phyloP scores from a whole-genome alignment of 352 stramenopile genomes.

The Globisporangium carolinianum region DNA sequence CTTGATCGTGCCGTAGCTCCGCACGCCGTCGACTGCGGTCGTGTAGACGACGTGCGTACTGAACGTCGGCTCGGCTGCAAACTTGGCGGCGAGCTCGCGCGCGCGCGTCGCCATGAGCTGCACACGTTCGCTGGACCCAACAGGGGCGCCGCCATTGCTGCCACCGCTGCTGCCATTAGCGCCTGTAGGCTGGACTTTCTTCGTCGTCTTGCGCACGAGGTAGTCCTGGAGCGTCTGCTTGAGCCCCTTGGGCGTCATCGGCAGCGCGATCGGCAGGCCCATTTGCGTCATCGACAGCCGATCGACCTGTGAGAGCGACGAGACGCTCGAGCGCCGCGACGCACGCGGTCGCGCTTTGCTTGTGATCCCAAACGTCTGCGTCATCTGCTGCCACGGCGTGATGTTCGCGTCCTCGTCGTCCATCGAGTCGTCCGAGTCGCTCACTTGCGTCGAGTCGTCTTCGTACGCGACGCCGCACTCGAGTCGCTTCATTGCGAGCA shows the following conservation, averaged over 20 bases:
- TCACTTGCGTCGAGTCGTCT: constrained; percentile 79
- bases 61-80: constrained; percentile 7
- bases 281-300: constrained; percentile 45
- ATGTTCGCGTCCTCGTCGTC: constrained; percentile 73
- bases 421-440: constrained; percentile 60
- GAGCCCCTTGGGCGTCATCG: constrained; percentile 44
- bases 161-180: neutral
- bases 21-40: constrained; percentile 25
- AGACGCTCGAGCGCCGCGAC: constrained; percentile 51
- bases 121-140: constrained; percentile 25
- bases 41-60: constrained; percentile 48
- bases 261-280: constrained; percentile 21
- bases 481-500: constrained; percentile 55
- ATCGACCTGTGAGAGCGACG: constrained; percentile 55
- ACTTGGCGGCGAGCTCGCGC: constrained; percentile 3
- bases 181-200: constrained; percentile 53
- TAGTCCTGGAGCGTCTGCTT: constrained; percentile 62
- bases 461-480: constrained; percentile 70
- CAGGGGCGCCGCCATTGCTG: neutral
- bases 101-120: constrained; percentile 27
- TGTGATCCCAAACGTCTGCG: constrained; percentile 67
- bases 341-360: constrained; percentile 31
- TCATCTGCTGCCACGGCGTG: constrained; percentile 84
- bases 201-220: constrained; percentile 51
- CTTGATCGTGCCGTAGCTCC: constrained; percentile 54